Base-by-base conservation (phyloP, 352 stramenopile genomes). In the Phytophthora meadii region DNA sequence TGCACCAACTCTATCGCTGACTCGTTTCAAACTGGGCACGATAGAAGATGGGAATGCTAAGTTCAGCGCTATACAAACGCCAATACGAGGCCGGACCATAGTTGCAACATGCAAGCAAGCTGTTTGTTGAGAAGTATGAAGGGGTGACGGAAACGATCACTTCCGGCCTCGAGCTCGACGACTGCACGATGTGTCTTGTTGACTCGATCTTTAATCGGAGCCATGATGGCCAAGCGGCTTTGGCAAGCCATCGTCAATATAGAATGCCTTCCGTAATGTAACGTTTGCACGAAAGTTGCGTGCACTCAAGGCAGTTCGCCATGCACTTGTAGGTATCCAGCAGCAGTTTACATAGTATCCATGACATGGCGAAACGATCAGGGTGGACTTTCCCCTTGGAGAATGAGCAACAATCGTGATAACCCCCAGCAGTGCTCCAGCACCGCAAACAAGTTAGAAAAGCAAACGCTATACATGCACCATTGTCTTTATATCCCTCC, bases 311-410 rank as follows among this genome's bases (percentile, higher is more conserved):
- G 41, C 48, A 17, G 30, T 34, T 44, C 49, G n/a, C 17, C 8
- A 34, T 34, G 30, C 8, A 3, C 30, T 36, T 14, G 6, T 36
- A 12, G 47, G 49, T 55, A 55, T 55, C 49, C 49, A 55, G 14
- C 49, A 55, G 49, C 49, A 55, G 49, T 45, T 55, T 34, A 47
- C 41, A 22, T 22, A 2, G 0, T 22, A 22, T 22, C n/a, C 27
- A n/a, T 54, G 47, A 48, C 50, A 37, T 57, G 36, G 50, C n/a
- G 50, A 57, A 57, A 57, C 50, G 50, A 47, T 57, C 50, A 39
- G 36, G 50, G 36, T 47, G 50, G 50, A 57, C 50, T 57, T 46
- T 57, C 36, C 36, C 24, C n/a, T 45, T 42, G 47, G 30, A 36
- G n/a, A 47, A 24, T 28, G 41, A 54, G 47, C 47, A 54, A 54